phyloP scores from a whole-genome alignment of 139 green algal species.

The Chlorella sp. region DNA sequence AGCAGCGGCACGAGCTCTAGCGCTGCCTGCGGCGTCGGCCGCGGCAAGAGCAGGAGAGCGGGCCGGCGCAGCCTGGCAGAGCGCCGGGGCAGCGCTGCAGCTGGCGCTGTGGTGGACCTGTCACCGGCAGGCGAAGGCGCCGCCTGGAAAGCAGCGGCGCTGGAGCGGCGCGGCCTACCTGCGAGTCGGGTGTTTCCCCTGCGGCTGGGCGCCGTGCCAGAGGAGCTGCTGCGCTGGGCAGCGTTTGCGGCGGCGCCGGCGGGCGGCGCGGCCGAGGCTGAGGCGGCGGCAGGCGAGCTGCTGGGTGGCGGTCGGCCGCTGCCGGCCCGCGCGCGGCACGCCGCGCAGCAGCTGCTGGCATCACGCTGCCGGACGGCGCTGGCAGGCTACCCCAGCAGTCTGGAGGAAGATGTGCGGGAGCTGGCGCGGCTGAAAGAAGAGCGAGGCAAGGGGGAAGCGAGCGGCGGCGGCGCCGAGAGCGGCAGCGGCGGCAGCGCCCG shows the following conservation, averaged over 20 bases:
- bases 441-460: constrained; percentile 12
- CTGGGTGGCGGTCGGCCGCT: constrained; percentile 1
- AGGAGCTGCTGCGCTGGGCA: constrained; percentile 42
- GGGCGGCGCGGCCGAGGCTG: background rate
- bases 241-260: constrained; percentile 32
- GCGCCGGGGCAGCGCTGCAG: too few relatives aligned
- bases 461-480: background rate
- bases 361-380: constrained; percentile 20
- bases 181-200: constrained; percentile 45
- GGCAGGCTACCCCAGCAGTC: background rate
- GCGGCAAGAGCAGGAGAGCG: too few relatives aligned
- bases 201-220: constrained; percentile 41
- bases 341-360: constrained; percentile 12
- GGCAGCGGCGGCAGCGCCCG: background rate
- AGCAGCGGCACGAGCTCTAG: too few relatives aligned
- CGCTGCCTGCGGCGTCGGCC: too few relatives aligned
- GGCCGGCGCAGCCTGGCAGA: too few relatives aligned
- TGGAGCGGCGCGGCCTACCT: constrained; percentile 19
- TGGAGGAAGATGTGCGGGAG: constrained; percentile 22
- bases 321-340: constrained; percentile 2
- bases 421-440: constrained; percentile 13
- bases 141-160: constrained; percentile 41
- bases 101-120: background rate
- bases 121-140: background rate
- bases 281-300: constrained; percentile 9